Conservation (phyloP, 805 yeast species). For the Yarrowia porcina region DNA sequence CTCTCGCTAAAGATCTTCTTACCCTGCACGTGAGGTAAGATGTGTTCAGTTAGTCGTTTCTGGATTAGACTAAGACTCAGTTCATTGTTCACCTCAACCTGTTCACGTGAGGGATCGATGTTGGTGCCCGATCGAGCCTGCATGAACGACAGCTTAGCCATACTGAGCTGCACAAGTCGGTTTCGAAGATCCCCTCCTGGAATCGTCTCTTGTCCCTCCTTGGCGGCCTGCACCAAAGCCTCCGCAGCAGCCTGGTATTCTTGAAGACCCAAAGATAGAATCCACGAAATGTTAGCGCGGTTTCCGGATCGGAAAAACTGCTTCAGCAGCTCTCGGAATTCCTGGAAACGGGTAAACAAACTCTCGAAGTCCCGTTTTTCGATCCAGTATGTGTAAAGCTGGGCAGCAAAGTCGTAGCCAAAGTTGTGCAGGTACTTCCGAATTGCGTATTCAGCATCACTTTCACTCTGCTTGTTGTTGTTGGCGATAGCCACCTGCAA, state of each 20-base stretch:
- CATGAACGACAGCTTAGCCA: constrained; percentile 55
- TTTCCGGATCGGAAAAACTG: constrained; percentile 48
- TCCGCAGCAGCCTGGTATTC: constrained; percentile 51
- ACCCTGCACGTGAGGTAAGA: background rate
- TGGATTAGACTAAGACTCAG: background rate
- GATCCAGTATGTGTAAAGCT: constrained; percentile 58
- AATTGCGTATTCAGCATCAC: constrained; percentile 13
- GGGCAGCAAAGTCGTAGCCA: constrained; percentile 66
- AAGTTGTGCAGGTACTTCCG: constrained; percentile 54
- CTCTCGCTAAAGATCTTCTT: background rate
- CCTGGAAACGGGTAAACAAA: constrained; percentile 56
- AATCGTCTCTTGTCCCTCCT: constrained; percentile 41
- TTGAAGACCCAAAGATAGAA: constrained; percentile 54
- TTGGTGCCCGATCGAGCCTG: background rate
- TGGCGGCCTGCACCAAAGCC: constrained; percentile 46
- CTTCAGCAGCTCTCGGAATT: constrained; percentile 49
- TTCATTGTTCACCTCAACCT: background rate
- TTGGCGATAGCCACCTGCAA: constrained; percentile 32
- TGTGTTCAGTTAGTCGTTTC: background rate
- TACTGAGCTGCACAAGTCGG: constrained; percentile 57
- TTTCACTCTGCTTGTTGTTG: background rate
- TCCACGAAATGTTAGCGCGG: constrained; percentile 58
- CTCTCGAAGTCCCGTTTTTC: constrained; percentile 50
- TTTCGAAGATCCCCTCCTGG: constrained; percentile 32
- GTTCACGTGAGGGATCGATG: background rate